Evolutionary conservation across 2,329 filamentous ascomycete species (phyloP), one percentile per base, ranked within the genome.

Genomic region (Penicillium sp.): DNA sequence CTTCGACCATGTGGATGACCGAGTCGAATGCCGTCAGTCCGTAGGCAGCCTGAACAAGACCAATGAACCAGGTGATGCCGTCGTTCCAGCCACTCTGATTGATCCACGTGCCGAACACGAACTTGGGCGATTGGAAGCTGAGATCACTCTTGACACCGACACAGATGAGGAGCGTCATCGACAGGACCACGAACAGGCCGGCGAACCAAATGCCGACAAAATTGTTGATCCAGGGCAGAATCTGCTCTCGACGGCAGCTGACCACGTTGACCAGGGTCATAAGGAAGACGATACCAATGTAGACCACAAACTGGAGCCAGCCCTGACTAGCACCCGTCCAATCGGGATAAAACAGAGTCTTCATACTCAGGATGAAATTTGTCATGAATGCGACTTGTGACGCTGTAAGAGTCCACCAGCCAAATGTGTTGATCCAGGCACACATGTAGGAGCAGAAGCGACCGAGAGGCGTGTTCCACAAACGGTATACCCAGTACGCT

Each of bases 381-480:
- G 76, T 75, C 77, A 81, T 80, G 56, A 82, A 81, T 9, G 77
- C 78, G 25, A 76, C 70, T 50, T 79, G 75, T 1, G 76, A 80
- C 0, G 78, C 79, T 0, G 75, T 76, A 48, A 81, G 61, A 0
- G 77, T 75, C 71, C 77, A 79, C 79, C 79, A 82, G 9, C 78
- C 79, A 49, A 80, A 80, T 0, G 74, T 79, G 61, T 81, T 81
- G 57, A 81, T 78, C 77, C 77, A 81, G 2, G 78, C 79, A 53
- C 77, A 79, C 64, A 81, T 71, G 56, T 81, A 82, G 1, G 76
- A 78, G 4, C 64, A 57, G 50, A 80, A 77, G 1, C 78, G 71
- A 1, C 77, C 79, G 1, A 56, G 39, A 0, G 61, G 63, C 11
- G 58, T 56, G 48, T 62, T 41, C 69, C 72, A 64, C 43, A 78